Conservation (phyloP, 116 monocot species). For the Thalassia testudinum region DNA sequence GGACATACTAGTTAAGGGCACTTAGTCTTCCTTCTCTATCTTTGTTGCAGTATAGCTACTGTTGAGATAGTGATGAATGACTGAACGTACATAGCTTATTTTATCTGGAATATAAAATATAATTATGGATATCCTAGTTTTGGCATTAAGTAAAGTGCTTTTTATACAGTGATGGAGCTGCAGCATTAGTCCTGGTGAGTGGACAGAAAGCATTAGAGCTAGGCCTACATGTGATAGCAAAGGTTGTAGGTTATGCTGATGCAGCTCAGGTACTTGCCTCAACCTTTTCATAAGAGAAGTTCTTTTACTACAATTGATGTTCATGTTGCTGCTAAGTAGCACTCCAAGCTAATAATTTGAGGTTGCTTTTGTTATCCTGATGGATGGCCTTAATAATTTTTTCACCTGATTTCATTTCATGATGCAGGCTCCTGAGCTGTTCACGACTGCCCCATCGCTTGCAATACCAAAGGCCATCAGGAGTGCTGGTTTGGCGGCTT, state of each 20-base stretch:
- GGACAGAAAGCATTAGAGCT: constrained; percentile 76
- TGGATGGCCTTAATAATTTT: no score
- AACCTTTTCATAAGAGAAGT: not conserved
- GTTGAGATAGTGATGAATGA: no score
- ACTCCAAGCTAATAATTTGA: no score
- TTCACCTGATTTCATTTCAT: constrained; percentile 1
- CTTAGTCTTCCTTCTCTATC: no score
- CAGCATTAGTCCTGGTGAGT: constrained; percentile 88
- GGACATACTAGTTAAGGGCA: no score
- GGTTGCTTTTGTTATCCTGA: no score
- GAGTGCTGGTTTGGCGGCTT: constrained; percentile 63
- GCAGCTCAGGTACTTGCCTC: constrained; percentile 69
- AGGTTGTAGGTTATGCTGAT: constrained; percentile 89
- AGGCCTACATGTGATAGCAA: constrained; percentile 77
- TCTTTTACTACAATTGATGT: not conserved
- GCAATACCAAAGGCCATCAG: constrained; percentile 95
- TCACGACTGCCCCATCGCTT: constrained; percentile 88
- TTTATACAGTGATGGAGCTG: constrained; percentile 82
- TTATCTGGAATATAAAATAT: no score
- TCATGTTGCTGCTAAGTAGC: not conserved
- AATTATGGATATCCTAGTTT: no score
- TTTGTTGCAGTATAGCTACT: no score
- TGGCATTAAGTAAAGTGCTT: not conserved
- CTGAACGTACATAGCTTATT: no score
- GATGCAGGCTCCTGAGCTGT: constrained; percentile 76